Percentiles rank a stretch among this genome's conserved stretches.
Conservation (phyloP, 2,329 filamentous ascomycete species). For the Pseudopyrenochaeta lycopersici region DNA sequence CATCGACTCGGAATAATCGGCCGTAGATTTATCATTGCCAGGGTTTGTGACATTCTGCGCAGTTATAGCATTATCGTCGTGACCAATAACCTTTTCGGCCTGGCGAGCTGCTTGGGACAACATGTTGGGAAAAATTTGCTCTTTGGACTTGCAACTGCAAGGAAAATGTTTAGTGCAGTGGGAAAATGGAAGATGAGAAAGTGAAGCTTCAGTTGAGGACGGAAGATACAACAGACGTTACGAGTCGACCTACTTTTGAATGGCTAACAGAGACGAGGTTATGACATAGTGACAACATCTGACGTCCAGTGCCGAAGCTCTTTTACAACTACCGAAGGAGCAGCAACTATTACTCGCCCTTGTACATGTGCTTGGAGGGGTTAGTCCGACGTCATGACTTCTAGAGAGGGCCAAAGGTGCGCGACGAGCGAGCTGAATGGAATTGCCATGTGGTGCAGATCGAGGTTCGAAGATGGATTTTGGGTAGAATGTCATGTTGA, state of each 20-base stretch:
- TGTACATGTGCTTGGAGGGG: conserved; percentile 35
- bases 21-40: conserved; percentile 43
- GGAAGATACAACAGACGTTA: neutral
- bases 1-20: conserved; percentile 70
- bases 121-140: conserved; percentile 29
- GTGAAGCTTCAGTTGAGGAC: neutral
- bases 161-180: conserved; percentile 3
- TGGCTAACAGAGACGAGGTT: conserved; percentile 9
- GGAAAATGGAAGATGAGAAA: neutral
- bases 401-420: conserved; percentile 28
- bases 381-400: conserved; percentile 42
- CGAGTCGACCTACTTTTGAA: conserved; percentile 23
- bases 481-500: conserved; percentile 37
- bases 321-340: conserved; percentile 30
- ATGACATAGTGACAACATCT: conserved; percentile 36
- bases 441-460: conserved; percentile 28
- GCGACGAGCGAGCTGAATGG: conserved; percentile 11
- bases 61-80: conserved; percentile 70
- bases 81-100: conserved; percentile 73
- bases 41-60: conserved; percentile 76
- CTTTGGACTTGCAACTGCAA: conserved; percentile 8
- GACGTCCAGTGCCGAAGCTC: conserved; percentile 15
- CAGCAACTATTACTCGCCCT: conserved; percentile 25
- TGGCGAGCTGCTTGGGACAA: conserved; percentile 67
- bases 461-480: conserved; percentile 22